Conservation (phyloP, 2,329 filamentous ascomycete genomes). For the Xylaria sp. region DNA sequence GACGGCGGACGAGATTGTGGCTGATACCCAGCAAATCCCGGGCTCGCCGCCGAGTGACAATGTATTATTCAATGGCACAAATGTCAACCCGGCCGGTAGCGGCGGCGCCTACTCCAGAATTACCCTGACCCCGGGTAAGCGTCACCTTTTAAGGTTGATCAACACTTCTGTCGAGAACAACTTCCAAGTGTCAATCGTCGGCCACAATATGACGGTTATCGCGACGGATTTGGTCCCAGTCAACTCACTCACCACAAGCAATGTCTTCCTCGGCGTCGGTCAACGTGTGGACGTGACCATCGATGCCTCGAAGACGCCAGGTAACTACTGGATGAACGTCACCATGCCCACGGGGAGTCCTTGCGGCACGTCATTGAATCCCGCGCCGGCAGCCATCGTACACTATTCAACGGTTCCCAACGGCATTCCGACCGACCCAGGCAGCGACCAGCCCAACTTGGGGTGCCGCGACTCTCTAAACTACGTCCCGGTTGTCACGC, state of each 20-base stretch:
- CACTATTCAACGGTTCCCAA: slow-evolving; percentile 35
- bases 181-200: slow-evolving; percentile 63
- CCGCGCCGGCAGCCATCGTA: slow-evolving; percentile 41
- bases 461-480: slow-evolving; percentile 38
- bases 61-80: slow-evolving; percentile 58
- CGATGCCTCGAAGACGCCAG: slow-evolving; percentile 51
- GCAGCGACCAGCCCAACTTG: slow-evolving; percentile 31
- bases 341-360: slow-evolving; percentile 35
- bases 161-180: slow-evolving; percentile 62
- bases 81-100: slow-evolving; percentile 47
- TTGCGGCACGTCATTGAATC: slow-evolving; percentile 39
- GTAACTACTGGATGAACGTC: slow-evolving; percentile 50
- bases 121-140: slow-evolving; percentile 55
- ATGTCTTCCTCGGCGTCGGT: slow-evolving; percentile 62
- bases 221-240: slow-evolving; percentile 65
- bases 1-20: slow-evolving; percentile 47
- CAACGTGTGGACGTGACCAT: slow-evolving; percentile 60
- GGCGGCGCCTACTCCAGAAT: slow-evolving; percentile 50
- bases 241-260: slow-evolving; percentile 59
- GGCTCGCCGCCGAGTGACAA: slow-evolving; percentile 50
- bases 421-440: slow-evolving; percentile 36
- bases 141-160: slow-evolving; percentile 60
- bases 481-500: slow-evolving; percentile 39
- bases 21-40: slow-evolving; percentile 34
- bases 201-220: slow-evolving; percentile 64